Conservation (phyloP, 2,329 filamentous ascomycete genomes). For the Talaromyces funiculosus region DNA sequence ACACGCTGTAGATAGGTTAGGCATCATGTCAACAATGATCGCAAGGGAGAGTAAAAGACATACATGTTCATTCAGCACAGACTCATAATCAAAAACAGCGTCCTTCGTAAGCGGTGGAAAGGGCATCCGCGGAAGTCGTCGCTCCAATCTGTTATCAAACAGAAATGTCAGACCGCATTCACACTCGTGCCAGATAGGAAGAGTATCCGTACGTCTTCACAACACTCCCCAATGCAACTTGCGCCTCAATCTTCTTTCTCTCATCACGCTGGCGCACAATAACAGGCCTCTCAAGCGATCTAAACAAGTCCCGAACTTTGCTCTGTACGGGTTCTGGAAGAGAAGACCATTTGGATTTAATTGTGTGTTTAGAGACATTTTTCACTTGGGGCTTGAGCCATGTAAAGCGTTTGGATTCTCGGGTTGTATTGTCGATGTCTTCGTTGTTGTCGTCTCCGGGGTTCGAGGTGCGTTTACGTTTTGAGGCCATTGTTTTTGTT, state of each 20-base stretch:
- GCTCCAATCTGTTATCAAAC: conserved; percentile 29
- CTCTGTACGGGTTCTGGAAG: conserved; percentile 39
- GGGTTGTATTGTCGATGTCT: conserved; percentile 15
- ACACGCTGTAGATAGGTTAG: conserved; percentile 23
- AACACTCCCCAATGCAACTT: conserved; percentile 36
- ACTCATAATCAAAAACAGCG: conserved; percentile 40
- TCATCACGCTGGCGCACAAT: conserved; percentile 39
- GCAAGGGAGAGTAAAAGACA: conserved; percentile 12
- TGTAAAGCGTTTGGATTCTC: conserved; percentile 29
- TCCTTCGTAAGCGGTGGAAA: conserved; percentile 41
- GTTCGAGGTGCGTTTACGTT: not conserved
- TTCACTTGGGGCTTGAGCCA: conserved; percentile 38
- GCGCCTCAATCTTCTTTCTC: conserved; percentile 38
- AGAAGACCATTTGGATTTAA: conserved; percentile 43
- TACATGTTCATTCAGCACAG: conserved; percentile 40
- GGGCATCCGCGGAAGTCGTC: conserved; percentile 41
- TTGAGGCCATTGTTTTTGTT: conserved; percentile 1
- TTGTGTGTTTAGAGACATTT: conserved; percentile 38
- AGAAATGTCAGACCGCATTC: not conserved
- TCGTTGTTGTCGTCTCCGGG: not conserved
- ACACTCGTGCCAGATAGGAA: not conserved
- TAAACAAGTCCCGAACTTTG: conserved; percentile 38
- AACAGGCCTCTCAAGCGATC: conserved; percentile 38
- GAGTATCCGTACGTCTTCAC: conserved; percentile 36
- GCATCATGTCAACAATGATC: not conserved